Evolutionary conservation across 2,329 filamentous ascomycete species (phyloP), one percentile per base, ranked within the genome.

Genomic region (Septoria petroselini): DNA sequence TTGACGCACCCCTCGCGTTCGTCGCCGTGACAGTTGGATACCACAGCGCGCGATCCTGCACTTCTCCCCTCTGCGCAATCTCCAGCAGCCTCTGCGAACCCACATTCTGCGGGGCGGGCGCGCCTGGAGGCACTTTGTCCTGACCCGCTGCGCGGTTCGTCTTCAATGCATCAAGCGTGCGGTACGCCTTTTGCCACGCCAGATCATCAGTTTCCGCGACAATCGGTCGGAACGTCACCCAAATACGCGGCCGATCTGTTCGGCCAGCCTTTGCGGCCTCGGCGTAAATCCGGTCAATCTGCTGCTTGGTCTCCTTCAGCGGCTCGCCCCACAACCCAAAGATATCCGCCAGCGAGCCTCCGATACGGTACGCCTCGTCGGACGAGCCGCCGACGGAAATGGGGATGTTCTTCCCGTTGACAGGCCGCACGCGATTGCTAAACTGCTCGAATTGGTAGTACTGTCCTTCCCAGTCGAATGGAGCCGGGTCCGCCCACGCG

Each of bases 321-420:
- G 80, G 80, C 59, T 83, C 80, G 8, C 80, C 80, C 80, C 80
- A 83, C 3, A 83, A 74, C 0, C 80, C 80, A 54, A 83, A 83
- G 58, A 83, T 83, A 54, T 83, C 80, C 21, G 74, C 80, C 2
- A 82, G 70, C 0, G 74, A 68, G 21, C 80, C 80, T 18, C 80
- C 80, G 31, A 82, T 71, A 17, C 79, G 76, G 64, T 83, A 83
- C 0, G 80, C 80, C 3, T 78, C 79, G 14, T 76, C 73, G 0
- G 78, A 82, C 0, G 78, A 81, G 0, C 80, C 80, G 7, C 80
- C 80, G 0, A 83, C 79, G 0, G 79, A 82, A 1, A 83, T 74
- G 1, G 77, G 76, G 40, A 83, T 81, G 18, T 68, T 56, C 7
- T 49, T 71, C 2, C 75, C 75, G 43, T 79, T 76, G 4, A 72